Evolutionary conservation across 2,329 filamentous ascomycete genomes (phyloP), one percentile per base, ranked within the genome.

Genomic region (Talaromyces verruculosus): DNA sequence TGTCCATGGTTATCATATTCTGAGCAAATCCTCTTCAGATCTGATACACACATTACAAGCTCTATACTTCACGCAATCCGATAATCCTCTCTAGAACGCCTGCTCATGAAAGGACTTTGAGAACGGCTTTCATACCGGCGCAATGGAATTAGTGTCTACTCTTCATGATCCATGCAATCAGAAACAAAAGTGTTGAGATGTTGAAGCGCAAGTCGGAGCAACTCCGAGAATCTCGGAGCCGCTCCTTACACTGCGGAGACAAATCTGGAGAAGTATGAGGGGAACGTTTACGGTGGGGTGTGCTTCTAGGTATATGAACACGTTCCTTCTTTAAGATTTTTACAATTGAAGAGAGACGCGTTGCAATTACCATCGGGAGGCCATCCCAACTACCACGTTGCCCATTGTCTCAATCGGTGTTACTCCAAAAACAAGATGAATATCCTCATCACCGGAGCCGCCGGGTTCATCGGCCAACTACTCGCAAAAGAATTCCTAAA

Each of bases 391-490:
- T 7, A n/a, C 11, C 5, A 10, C 0, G 1, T 4, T 22, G 43
- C n/a, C 43, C 22, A 13, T 47, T 47, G 19, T 1, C 10, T 22
- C 49, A n/a, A 33, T 6, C 49, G 28, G 8, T 10, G 22, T 28
- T 17, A 28, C 6, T 51, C 3, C n/a, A 15, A 22, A 22, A 22
- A 37, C 17, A 22, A 33, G 13, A 81, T 81, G 79, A 77, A 82
- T 66, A 82, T 89, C 47, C 83, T 89, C 72, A 87, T 89, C 71
- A 89, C 87, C 10, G 87, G 88, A 5, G 87, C 83, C 7, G 84
- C 84, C 53, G 88, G 88, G 67, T 89, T 89, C 73, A 84, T 90
- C 65, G 87, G 87, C 72, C 87, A 89, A 73, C 81, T 85, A 53
- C 81, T 89, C 28, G 83, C 86, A 2, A 80, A 81, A 61, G 82